Base-by-base conservation (phyloP, 768 basidiomycete genomes). In the Aureoboletus auriporus region DNA sequence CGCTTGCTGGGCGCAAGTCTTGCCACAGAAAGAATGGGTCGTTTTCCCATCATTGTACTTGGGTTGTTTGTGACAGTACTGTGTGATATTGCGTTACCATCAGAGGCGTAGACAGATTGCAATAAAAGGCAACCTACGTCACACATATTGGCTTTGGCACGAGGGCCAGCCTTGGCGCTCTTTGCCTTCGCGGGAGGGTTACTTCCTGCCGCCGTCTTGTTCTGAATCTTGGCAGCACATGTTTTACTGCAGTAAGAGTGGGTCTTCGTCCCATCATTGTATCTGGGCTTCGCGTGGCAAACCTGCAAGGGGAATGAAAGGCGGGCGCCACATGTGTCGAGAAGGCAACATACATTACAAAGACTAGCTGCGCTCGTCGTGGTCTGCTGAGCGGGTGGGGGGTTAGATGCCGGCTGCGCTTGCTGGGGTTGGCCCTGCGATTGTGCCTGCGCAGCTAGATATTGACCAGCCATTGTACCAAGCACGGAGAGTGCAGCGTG, bases 11-110 rank as follows among this genome's bases (percentile, higher is more conserved):
- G 82, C 81, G 55, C 83, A 85, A 9, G 79, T 74, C 57, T 80
- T 84, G 58, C 81, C 68, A 56, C 83, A 85, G 60, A 75, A 86
- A 12, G 79, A 74, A 63, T 84, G 83, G 2, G 73, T 76, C 44
- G 74, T 75, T 8, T 71, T 74, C 13, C 79, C 78, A 56, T 84
- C 83, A 16, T 69, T 71, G 54, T 77, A 75, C 55, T 82, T 84
- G 35, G 83, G 81, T 35, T 79, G 75, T 50, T 71, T 71, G 50
- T 77, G 76, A 63, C 83, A 84, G 52, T 75, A 75, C 83, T 84
- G 55, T 13, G 37, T 23, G 16, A 37, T 17, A 39, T 57, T 41
- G 31, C 38, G 39, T 53, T 33, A 47, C 36, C 36, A 50, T 52
- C 44, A 42, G 16, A 8, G 17, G n/a, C 20, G 29, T 20, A 14